Evolutionary conservation across 2,329 filamentous ascomycete genomes (phyloP).

Genomic region (Aspergillus pseudoglaucus): DNA sequence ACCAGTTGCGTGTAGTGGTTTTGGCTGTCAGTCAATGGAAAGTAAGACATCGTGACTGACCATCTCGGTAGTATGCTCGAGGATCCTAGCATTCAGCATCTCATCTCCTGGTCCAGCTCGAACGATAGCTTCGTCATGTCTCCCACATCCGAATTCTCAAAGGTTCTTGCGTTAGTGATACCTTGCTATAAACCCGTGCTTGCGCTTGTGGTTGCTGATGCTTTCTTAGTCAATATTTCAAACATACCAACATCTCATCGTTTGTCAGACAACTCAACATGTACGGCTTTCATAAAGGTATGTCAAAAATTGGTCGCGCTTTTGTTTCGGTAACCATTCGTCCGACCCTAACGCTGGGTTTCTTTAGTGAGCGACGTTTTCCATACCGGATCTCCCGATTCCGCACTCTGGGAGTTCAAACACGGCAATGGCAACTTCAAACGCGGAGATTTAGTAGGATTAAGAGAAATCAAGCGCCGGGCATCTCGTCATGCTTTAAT

Average conservation of each 20-base stretch:
- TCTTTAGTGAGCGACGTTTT: constrained; percentile 89
- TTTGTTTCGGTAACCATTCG: neutral
- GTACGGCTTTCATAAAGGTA: constrained; percentile 99
- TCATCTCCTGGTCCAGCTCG: constrained; percentile 91
- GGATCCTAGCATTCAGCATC: constrained; percentile 82
- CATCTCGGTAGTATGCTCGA: constrained; percentile 74
- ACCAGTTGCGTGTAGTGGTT: neutral
- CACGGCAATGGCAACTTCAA: constrained; percentile 97
- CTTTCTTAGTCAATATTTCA: constrained; percentile 80
- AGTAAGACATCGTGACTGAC: constrained; percentile 12
- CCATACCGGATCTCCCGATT: constrained; percentile 87
- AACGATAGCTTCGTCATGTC: constrained; percentile 99
- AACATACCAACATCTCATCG: constrained; percentile 97
- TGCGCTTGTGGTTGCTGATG: constrained; percentile 11
- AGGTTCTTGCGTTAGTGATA: constrained; percentile 86
- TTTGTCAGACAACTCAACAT: constrained; percentile 98
- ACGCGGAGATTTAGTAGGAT: constrained; percentile 79
- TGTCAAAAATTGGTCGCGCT: constrained; percentile 4
- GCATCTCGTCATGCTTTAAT: constrained; percentile 90
- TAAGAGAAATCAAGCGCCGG: constrained; percentile 91
- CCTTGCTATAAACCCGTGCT: neutral
- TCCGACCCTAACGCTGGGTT: constrained; percentile 5
- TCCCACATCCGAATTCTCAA: constrained; percentile 93
- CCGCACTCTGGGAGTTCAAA: constrained; percentile 97
- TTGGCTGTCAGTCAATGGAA: neutral